Evolutionary conservation across 164 flowering plant genomes (phyloP), one percentile per base, ranked within the genome.

Genomic region (Santalum album): DNA sequence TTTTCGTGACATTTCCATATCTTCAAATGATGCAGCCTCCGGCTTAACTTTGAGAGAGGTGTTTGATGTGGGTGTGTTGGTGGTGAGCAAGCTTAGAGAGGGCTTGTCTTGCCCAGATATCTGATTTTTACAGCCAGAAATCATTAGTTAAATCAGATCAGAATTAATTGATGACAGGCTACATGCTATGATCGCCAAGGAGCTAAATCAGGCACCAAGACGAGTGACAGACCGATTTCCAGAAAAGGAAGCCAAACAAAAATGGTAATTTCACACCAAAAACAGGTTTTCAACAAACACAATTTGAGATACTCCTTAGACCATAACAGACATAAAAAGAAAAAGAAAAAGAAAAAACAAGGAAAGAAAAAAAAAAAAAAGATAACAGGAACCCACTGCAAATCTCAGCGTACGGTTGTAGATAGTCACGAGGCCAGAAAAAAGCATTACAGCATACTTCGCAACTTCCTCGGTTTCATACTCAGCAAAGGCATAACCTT

Each of bases 401-500:
- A 90, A 87, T 72, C 65, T 86, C 63, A 90, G 57, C 0, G 87
- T 80, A 51, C 81, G 74, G 29, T 75, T 85, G 72, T 72, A 70
- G 29, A 90, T 82, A 55, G 75, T 72, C 21, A 90, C 94, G 36
- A 87, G 87, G 48, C 98, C 96, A 51, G 86, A 71, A 72, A 90
- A 87, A 49, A 90, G 92, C 77, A 56, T 78, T 25, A 87, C 87
- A 45, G 96, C 95, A 70, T 87, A 90, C 0, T 79, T 66, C 0
- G 98, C 95, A 36, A 77, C 72, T 68, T 90, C 96, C 48, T 82
- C 85, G 11, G 82, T 62, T 69, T 87, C 96, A 70, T 87, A 90
- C 63, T 87, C 86, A 0, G 85, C 95, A 74, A 90, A 90, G 19
- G 96, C 98, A 72, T 16, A 86, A 24, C 96, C 96, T 73, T 84